Percentiles rank a stretch among this genome's conserved stretches.
Evolutionary conservation across 371 early-diverging fungal species (phyloP).

Genomic region (Dipsacomyces acuminosporus): DNA sequence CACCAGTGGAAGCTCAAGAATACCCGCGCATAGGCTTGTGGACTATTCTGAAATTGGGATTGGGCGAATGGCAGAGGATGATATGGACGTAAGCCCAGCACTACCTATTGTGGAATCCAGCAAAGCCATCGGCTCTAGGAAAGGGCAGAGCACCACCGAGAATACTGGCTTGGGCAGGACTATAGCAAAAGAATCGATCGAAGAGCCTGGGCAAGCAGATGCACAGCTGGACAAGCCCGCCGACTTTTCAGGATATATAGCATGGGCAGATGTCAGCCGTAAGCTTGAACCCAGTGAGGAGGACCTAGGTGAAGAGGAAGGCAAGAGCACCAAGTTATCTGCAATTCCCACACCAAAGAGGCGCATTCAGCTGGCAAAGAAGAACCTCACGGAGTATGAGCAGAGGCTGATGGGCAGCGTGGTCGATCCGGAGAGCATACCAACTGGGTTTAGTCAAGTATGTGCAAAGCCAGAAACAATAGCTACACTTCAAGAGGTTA

Average conservation of each 20-base stretch:
- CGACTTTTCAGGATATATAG: neutral
- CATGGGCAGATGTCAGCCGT: conserved; percentile 21
- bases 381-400: conserved; percentile 52
- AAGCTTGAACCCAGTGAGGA: conserved; percentile 23
- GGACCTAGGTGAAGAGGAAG: neutral
- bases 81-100: conserved; percentile 16
- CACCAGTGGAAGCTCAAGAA: too few relatives aligned
- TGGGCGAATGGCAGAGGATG: conserved; percentile 32
- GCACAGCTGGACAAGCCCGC: neutral
- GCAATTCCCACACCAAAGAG: conserved; percentile 9
- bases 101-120: neutral
- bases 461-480: conserved; percentile 61
- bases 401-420: conserved; percentile 55
- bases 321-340: conserved; percentile 1
- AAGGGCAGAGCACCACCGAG: too few relatives aligned
- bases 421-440: conserved; percentile 62
- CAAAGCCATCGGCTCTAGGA: neutral
- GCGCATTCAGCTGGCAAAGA: conserved; percentile 31
- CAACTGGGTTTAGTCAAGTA: conserved; percentile 60
- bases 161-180: neutral
- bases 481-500: conserved; percentile 78
- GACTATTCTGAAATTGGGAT: conserved; percentile 34
- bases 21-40: conserved; percentile 21
- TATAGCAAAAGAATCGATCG: neutral
- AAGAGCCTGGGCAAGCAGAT: neutral